Conservation (phyloP, 2,329 filamentous ascomycete genomes). For the Aspergillus aculeatus region DNA sequence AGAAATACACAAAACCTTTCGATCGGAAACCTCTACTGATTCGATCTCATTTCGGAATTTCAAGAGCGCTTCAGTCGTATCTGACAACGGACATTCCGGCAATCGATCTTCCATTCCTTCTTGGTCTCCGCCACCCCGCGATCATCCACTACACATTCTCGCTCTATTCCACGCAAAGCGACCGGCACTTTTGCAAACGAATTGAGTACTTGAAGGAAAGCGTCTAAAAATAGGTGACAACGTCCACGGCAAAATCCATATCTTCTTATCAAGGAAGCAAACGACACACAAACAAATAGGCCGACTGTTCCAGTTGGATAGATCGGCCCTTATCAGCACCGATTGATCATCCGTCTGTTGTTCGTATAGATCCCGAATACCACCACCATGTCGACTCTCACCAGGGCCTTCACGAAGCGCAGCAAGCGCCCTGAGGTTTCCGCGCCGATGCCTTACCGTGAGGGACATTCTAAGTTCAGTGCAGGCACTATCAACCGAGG, state of each 20-base stretch:
- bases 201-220: not conserved
- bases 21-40: conserved; percentile 12
- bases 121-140: conserved; percentile 23
- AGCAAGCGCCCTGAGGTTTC: conserved; percentile 48
- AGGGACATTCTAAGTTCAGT: conserved; percentile 45
- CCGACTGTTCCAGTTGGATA: not conserved
- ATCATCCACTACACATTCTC: conserved; percentile 31
- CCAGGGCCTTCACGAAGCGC: conserved; percentile 51
- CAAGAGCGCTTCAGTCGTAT: conserved; percentile 9
- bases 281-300: conserved; percentile 10
- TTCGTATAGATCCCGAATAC: not conserved
- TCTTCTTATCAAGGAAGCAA: conserved; percentile 4
- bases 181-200: conserved; percentile 15
- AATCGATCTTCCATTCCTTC: conserved; percentile 35
- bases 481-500: conserved; percentile 47
- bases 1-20: conserved; percentile 25
- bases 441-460: conserved; percentile 44
- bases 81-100: conserved; percentile 32
- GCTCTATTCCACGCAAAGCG: conserved; percentile 13
- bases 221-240: conserved; percentile 18
- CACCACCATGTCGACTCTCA: conserved; percentile 38
- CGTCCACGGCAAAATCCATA: conserved; percentile 12
- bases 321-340: conserved; percentile 1
- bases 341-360: not conserved
- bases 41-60: not conserved